Percentiles rank a stretch among this genome's conserved stretches.
Evolutionary conservation across 163 green algal genomes (phyloP).

Genomic region (Smithsoniella earleae): DNA sequence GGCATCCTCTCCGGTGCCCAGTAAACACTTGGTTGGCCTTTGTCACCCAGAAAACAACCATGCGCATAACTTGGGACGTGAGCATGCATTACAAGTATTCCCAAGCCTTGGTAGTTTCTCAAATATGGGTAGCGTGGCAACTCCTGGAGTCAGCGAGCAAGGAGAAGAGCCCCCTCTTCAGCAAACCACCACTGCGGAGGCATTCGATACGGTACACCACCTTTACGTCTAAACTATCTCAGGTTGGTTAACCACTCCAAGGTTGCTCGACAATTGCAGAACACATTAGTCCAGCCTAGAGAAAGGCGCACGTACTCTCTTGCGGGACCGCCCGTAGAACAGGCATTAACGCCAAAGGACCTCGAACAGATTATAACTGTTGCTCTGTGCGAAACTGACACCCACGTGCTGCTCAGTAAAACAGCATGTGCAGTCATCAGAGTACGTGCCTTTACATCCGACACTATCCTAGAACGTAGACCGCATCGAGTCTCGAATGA

Average conservation of each 20-base stretch:
- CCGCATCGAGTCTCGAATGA: too few relatives aligned
- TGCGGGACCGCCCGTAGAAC: too few relatives aligned
- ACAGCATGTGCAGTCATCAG: slow-evolving; percentile 9
- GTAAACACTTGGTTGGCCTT: not conserved
- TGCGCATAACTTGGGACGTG: not conserved
- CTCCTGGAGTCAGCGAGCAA: not conserved
- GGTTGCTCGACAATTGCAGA: too few relatives aligned
- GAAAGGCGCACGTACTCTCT: too few relatives aligned
- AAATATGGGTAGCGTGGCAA: not conserved
- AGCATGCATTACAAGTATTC: not conserved
- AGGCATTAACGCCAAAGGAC: not conserved
- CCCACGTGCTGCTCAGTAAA: not conserved
- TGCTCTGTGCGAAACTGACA: not conserved
- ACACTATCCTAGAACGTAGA: not conserved
- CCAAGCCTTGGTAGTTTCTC: slow-evolving; percentile 15
- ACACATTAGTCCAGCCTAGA: too few relatives aligned
- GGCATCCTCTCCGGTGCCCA: not conserved
- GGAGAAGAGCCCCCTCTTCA: not conserved
- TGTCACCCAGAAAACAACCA: not conserved
- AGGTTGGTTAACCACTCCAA: too few relatives aligned
- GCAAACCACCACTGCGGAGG: not conserved
- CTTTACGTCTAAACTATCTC: too few relatives aligned
- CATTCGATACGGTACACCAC: not conserved
- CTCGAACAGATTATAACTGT: slow-evolving; percentile 9
- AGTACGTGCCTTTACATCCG: not conserved